A percentile compares a stretch with the other conserved stretches of the same genome.
phyloP scores from a whole-genome alignment of 192 early-diverging fungal genomes.

The Oehlia diaphana region DNA sequence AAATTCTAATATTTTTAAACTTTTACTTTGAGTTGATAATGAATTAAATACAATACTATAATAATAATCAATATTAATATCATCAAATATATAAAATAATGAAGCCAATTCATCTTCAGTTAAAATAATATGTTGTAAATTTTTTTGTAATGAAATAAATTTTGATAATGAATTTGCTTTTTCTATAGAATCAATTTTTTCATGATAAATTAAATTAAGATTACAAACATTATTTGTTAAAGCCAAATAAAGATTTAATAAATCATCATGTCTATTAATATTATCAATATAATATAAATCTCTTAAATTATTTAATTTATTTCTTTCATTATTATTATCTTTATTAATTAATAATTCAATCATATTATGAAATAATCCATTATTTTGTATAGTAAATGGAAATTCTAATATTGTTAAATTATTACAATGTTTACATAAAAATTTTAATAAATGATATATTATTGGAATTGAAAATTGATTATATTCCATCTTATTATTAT shows the following conservation, averaged over 20 bases:
- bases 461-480: neutral
- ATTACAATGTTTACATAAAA: neutral
- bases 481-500: too few species aligned
- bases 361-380: too few species aligned
- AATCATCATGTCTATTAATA: too few species aligned
- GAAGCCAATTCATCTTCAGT: neutral
- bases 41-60: neutral
- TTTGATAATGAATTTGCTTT: neutral
- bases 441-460: neutral
- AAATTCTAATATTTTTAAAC: neutral
- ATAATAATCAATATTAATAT: neutral
- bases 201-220: neutral
- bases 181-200: neutral
- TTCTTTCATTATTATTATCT: too few species aligned
- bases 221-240: neutral
- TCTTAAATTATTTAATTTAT: too few species aligned
- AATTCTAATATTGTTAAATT: neutral
- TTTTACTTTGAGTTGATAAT: neutral
- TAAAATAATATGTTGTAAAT: neutral
- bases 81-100: neutral
- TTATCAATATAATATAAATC: too few species aligned
- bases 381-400: neutral
- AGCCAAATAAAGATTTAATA: too few species aligned
- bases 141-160: neutral
- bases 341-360: too few species aligned